Evolutionary conservation across 257 asterid species (phyloP).

Genomic region (Lithospermum erythrorhizon): DNA sequence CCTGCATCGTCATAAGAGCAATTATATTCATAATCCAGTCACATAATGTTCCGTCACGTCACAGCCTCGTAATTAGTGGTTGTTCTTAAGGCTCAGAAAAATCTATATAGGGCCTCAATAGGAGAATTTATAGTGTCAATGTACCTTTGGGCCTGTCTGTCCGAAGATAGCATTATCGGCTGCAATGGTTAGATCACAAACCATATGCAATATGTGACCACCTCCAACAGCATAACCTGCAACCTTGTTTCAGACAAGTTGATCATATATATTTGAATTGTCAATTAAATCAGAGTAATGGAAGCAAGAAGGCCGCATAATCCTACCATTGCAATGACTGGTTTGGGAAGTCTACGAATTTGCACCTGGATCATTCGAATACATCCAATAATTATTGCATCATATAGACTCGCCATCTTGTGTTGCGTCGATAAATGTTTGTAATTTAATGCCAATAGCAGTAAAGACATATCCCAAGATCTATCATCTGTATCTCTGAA

Average conservation of each 20-base stretch:
- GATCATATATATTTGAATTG: slow-evolving; percentile 4
- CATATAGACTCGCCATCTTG: background rate
- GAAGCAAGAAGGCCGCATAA: background rate
- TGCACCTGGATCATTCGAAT: slow-evolving; percentile 46
- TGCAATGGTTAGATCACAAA: slow-evolving; percentile 83
- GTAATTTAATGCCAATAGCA: too few species aligned
- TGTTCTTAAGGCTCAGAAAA: background rate
- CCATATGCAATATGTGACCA: slow-evolving; percentile 94
- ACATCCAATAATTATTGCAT: background rate
- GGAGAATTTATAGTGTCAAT: background rate
- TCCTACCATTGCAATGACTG: slow-evolving; percentile 87
- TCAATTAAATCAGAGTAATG: too few species aligned
- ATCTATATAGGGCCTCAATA: background rate
- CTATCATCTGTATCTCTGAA: background rate
- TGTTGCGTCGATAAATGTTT: too few species aligned
- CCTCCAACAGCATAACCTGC: slow-evolving; percentile 99
- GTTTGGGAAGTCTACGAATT: slow-evolving; percentile 92
- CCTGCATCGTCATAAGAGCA: slow-evolving; percentile 29
- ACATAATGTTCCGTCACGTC: background rate
- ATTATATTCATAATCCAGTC: background rate
- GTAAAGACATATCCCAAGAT: background rate
- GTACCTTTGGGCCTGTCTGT: slow-evolving; percentile 96
- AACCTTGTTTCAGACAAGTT: slow-evolving; percentile 38
- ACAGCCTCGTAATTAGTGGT: too few species aligned
- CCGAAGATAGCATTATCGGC: slow-evolving; percentile 93